phyloP scores from a whole-genome alignment of 352 stramenopile genomes.

The Phytopythium chamaehyphon region DNA sequence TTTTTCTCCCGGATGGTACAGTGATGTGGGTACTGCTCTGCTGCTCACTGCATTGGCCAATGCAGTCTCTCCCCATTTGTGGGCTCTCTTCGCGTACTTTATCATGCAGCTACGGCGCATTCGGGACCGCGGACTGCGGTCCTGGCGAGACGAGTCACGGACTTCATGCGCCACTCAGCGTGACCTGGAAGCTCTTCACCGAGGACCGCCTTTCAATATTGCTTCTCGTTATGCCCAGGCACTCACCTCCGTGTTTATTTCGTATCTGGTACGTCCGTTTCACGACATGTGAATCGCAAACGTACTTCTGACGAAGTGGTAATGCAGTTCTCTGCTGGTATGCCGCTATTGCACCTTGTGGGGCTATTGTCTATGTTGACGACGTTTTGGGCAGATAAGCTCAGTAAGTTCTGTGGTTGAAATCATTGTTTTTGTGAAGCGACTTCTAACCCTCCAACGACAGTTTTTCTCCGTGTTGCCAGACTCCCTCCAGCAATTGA shows the following conservation, averaged over 20 bases:
- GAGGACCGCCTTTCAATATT: conserved; percentile 75
- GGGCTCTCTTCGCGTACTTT: conserved; percentile 55
- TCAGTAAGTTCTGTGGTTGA: conserved; percentile 69
- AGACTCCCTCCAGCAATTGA: conserved; percentile 70
- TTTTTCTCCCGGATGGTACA: conserved; percentile 75
- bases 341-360: conserved; percentile 74
- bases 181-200: conserved; percentile 74
- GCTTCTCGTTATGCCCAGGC: conserved; percentile 65
- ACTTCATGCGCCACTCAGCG: conserved; percentile 79
- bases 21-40: conserved; percentile 71
- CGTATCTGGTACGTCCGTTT: conserved; percentile 49
- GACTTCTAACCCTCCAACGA: background rate
- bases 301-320: conserved; percentile 1
- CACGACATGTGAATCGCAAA: background rate
- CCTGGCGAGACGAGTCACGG: conserved; percentile 54
- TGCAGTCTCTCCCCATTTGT: conserved; percentile 63
- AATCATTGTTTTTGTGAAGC: too few species aligned
- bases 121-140: conserved; percentile 43
- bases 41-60: conserved; percentile 87
- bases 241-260: conserved; percentile 82
- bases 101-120: conserved; percentile 46
- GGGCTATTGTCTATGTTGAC: conserved; percentile 68
- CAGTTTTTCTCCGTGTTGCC: conserved; percentile 64
- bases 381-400: conserved; percentile 86
- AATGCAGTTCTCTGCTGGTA: conserved; percentile 69